Conservation (phyloP, 2,329 filamentous ascomycete species). For the Neospermospora avenae region DNA sequence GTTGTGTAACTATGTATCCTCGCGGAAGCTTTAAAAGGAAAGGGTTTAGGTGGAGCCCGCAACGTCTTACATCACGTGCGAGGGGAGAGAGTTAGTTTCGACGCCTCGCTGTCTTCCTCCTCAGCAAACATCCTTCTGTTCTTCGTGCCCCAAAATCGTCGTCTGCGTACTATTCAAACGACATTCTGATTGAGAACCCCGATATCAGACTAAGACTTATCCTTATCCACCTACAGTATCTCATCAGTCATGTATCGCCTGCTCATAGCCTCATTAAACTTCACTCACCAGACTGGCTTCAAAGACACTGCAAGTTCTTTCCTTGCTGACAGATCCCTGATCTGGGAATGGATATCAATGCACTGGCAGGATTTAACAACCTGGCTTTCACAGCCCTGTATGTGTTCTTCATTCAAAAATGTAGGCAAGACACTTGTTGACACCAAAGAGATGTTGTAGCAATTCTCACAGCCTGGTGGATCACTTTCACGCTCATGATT, state of each 20-base stretch:
- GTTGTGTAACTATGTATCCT: no score
- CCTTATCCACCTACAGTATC: neutral
- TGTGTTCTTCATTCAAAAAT: neutral
- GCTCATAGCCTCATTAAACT: neutral
- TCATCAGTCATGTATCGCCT: neutral
- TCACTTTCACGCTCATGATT: slow-evolving; percentile 1
- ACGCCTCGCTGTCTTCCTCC: neutral
- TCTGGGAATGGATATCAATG: neutral
- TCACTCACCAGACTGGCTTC: no score
- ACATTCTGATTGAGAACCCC: neutral
- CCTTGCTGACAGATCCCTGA: neutral
- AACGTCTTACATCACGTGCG: neutral
- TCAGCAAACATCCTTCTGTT: neutral
- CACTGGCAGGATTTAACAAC: neutral
- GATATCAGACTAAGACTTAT: neutral
- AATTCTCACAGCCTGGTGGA: neutral
- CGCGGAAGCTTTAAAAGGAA: no score
- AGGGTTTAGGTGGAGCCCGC: no score
- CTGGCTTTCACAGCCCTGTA: neutral
- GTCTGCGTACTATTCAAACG: neutral
- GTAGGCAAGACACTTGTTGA: neutral
- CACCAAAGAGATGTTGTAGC: neutral
- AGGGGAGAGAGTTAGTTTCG: neutral
- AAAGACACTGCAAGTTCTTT: no score
- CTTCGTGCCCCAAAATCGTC: neutral